phyloP scores from a whole-genome alignment of 352 stramenopile species.

The Globisporangium recalcitrans region DNA sequence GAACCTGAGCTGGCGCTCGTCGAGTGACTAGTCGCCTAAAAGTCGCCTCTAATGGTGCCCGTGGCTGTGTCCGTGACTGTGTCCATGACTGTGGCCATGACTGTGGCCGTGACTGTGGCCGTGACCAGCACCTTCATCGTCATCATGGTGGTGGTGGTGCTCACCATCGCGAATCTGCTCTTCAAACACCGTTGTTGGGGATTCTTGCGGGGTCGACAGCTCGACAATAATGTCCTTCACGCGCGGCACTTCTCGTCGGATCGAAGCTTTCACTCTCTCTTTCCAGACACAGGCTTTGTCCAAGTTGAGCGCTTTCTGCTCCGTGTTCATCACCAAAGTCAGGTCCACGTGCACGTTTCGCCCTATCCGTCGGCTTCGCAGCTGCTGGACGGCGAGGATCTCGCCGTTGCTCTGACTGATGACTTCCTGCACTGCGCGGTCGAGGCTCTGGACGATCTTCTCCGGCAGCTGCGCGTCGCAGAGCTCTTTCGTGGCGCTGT shows the following conservation, averaged over 20 bases:
- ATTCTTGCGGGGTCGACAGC: constrained; percentile 31
- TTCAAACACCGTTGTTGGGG: constrained; percentile 23
- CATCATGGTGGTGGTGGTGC: neutral
- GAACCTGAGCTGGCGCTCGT: neutral
- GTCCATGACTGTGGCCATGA: neutral
- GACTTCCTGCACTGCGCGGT: constrained; percentile 32
- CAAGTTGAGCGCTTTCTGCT: constrained; percentile 23
- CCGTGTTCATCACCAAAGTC: constrained; percentile 34
- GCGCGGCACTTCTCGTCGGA: constrained; percentile 37
- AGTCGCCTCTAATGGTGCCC: neutral
- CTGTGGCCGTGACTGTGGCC: neutral
- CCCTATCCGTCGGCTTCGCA: constrained; percentile 55
- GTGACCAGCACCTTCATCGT: neutral
- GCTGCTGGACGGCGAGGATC: constrained; percentile 35
- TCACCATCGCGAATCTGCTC: neutral
- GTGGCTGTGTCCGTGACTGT: too few species aligned
- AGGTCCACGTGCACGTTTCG: constrained; percentile 58
- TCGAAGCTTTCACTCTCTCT: constrained; percentile 41
- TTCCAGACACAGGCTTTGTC: constrained; percentile 52
- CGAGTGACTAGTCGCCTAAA: neutral
- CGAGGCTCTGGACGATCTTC: constrained; percentile 31
- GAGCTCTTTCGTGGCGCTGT: constrained; percentile 49
- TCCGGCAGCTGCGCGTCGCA: constrained; percentile 54
- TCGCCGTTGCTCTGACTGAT: constrained; percentile 36
- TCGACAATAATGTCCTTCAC: constrained; percentile 67